Evolutionary conservation across 2,329 filamentous ascomycete species (phyloP).

Genomic region (Leptodontidium sp.): DNA sequence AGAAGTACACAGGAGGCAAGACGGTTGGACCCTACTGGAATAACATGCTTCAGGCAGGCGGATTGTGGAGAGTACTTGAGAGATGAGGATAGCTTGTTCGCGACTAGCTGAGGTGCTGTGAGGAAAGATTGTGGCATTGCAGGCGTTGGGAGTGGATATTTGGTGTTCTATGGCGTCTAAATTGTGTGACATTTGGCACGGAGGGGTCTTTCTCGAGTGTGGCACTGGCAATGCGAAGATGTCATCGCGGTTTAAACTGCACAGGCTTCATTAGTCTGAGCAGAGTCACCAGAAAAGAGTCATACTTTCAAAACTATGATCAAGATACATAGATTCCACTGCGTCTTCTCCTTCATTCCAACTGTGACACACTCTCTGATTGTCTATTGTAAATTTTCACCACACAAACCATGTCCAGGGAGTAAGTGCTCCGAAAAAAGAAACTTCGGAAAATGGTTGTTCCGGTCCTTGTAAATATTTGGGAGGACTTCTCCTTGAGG

Average conservation of each 20-base stretch:
- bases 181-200: neutral
- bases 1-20: slow-evolving; percentile 84
- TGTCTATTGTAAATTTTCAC: no score
- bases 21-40: slow-evolving; percentile 86
- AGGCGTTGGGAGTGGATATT: slow-evolving; percentile 25
- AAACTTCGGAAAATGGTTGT: slow-evolving; percentile 8
- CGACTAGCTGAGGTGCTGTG: slow-evolving; percentile 47
- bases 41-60: slow-evolving; percentile 89
- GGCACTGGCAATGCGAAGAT: no score
- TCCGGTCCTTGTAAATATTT: slow-evolving; percentile 8
- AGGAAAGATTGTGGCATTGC: slow-evolving; percentile 7
- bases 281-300: no score
- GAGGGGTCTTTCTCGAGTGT: no score
- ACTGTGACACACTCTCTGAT: no score
- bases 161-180: slow-evolving; percentile 22
- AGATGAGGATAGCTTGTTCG: slow-evolving; percentile 76
- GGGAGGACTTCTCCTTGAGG: neutral
- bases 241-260: no score
- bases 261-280: no score
- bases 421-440: no score
- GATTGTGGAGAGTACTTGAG: slow-evolving; percentile 95
- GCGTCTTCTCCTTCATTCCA: no score
- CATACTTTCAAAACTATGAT: no score
- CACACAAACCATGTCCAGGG: no score
- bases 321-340: no score